phyloP scores from a whole-genome alignment of 2,329 filamentous ascomycete genomes.

The Diaporthe velutina region DNA sequence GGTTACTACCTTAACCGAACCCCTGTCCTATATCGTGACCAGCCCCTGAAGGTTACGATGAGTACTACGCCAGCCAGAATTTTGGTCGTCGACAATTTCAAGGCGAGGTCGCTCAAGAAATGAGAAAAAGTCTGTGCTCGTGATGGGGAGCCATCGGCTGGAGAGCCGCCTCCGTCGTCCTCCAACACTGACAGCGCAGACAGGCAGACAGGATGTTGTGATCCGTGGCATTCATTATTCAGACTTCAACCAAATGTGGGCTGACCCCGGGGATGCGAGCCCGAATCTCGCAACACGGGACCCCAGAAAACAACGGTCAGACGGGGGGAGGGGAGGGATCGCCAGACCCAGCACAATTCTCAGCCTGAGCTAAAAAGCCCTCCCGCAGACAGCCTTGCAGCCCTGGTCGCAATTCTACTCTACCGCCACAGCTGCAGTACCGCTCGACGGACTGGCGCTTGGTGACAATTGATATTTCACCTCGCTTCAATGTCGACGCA shows the following conservation, averaged over 20 bases:
- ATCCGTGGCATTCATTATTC: slow-evolving; percentile 21
- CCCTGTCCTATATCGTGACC: slow-evolving; percentile 29
- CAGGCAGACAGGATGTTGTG: slow-evolving; percentile 2
- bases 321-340: slow-evolving; percentile 17
- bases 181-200: not conserved
- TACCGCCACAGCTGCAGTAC: no score
- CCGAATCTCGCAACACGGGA: slow-evolving; percentile 27
- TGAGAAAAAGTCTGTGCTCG: slow-evolving; percentile 16
- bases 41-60: slow-evolving; percentile 32
- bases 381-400: slow-evolving; percentile 24
- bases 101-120: slow-evolving; percentile 14
- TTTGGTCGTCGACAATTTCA: slow-evolving; percentile 12
- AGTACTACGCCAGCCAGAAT: slow-evolving; percentile 6
- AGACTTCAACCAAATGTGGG: slow-evolving; percentile 3
- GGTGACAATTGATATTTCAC: slow-evolving; percentile 25
- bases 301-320: slow-evolving; percentile 17
- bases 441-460: not conserved
- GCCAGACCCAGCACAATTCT: slow-evolving; percentile 38
- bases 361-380: slow-evolving; percentile 38
- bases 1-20: slow-evolving; percentile 22
- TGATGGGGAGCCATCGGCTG: not conserved
- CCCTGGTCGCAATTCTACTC: slow-evolving; percentile 9
- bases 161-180: slow-evolving; percentile 1
- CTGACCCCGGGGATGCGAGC: slow-evolving; percentile 18
- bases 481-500: slow-evolving; percentile 18